Evolutionary conservation across 495 filamentous ascomycete species (phyloP).

Genomic region (Xylaria nigripes): DNA sequence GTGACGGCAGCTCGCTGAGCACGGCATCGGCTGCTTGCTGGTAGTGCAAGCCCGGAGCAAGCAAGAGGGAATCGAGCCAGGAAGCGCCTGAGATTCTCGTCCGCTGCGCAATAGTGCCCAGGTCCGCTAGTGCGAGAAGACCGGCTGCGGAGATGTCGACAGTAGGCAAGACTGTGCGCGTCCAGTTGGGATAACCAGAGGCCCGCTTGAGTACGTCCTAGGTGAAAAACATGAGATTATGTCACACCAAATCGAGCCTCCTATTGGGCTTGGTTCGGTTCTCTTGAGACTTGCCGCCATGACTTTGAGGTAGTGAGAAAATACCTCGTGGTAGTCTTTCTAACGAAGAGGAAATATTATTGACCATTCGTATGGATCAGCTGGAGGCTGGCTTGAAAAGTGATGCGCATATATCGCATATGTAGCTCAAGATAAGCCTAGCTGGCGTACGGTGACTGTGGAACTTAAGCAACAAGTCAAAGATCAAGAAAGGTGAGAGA

Average conservation of each 20-base stretch:
- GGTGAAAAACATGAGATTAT: not conserved
- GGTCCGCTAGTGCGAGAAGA: conserved; percentile 49
- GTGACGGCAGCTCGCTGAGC: conserved; percentile 23
- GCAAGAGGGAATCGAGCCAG: conserved; percentile 45
- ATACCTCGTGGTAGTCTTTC: not conserved
- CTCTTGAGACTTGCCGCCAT: conserved; percentile 8
- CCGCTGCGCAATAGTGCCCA: conserved; percentile 43
- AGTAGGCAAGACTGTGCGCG: conserved; percentile 26
- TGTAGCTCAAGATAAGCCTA: not conserved
- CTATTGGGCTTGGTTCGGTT: not conserved
- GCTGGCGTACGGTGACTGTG: not conserved
- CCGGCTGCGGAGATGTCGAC: conserved; percentile 42
- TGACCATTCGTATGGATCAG: not conserved
- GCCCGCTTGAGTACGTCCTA: conserved; percentile 23
- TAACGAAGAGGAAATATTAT: not conserved
- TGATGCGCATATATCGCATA: not conserved
- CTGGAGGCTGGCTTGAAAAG: not conserved
- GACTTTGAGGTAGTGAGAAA: not conserved
- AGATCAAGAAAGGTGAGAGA: not conserved
- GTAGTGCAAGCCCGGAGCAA: conserved; percentile 53
- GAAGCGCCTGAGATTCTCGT: conserved; percentile 47
- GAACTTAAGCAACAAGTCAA: not conserved
- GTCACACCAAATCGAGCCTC: not conserved
- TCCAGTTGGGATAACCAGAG: conserved; percentile 26
- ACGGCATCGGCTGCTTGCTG: conserved; percentile 47